These are phyloP conservation scores for Endotrypanum monterogeii DNA, from an alignment of 208 protist genomes.

Conservation along the genomic window DNA sequence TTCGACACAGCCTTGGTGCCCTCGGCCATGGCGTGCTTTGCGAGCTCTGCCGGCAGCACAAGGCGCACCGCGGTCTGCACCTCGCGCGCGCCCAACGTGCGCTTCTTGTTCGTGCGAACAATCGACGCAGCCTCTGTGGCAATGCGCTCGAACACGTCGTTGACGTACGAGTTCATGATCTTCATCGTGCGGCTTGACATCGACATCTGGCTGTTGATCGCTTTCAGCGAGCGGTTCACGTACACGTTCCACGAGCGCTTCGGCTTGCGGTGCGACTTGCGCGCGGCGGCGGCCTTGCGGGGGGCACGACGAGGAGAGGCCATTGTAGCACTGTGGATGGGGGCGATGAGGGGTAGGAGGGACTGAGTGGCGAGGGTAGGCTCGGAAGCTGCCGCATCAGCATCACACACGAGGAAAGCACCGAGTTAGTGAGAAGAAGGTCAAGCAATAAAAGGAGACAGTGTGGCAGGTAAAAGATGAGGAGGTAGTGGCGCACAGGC, in stretches of 20 bases:
- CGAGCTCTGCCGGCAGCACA: constrained; percentile 97
- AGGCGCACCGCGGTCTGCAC: constrained; percentile 97
- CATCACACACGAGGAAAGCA: no score
- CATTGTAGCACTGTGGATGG: constrained; percentile 29
- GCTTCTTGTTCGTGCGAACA: constrained; percentile 95
- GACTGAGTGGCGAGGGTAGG: no score
- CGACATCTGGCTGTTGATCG: constrained; percentile 96
- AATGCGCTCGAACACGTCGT: constrained; percentile 98
- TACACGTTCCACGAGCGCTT: constrained; percentile 89
- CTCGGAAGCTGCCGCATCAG: no score
- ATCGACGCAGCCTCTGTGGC: constrained; percentile 93
- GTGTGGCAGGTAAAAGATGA: no score
- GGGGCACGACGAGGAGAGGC: constrained; percentile 52
- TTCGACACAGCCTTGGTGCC: constrained; percentile 98
- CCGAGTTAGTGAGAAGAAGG: no score
- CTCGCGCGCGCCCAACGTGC: constrained; percentile 95
- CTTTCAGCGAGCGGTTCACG: constrained; percentile 93
- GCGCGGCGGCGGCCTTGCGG: constrained; percentile 19
- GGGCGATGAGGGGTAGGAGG: neutral
- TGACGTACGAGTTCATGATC: constrained; percentile 98
- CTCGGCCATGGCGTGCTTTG: constrained; percentile 99
- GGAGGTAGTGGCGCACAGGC: no score
- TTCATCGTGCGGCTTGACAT: constrained; percentile 96
- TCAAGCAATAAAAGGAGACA: no score
- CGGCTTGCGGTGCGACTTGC: constrained; percentile 65